phyloP scores from a whole-genome alignment of 2,329 filamentous ascomycete species.

The Colletotrichum ledebouriae region DNA sequence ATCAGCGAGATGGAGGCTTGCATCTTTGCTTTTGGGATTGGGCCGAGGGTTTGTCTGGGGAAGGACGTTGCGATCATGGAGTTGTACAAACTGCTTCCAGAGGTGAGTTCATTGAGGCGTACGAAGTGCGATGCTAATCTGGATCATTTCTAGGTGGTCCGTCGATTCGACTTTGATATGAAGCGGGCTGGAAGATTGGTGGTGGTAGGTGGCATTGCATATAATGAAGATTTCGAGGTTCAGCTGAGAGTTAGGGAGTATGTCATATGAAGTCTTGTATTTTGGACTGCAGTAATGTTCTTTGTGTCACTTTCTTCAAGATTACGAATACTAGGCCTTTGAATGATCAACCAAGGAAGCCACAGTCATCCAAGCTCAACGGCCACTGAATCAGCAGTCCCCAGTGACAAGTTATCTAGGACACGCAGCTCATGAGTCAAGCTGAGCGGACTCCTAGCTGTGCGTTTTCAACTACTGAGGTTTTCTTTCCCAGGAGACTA shows the following conservation, averaged over 20 bases:
- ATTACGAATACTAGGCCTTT: too few relatives aligned
- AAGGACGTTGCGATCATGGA: slow-evolving; percentile 28
- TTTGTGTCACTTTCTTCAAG: too few relatives aligned
- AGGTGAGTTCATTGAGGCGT: slow-evolving; percentile 3
- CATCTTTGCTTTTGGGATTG: slow-evolving; percentile 24
- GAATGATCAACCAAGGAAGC: too few relatives aligned
- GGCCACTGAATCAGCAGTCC: too few relatives aligned
- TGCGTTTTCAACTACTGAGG: too few relatives aligned
- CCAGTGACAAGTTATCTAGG: too few relatives aligned
- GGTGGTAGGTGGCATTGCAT: slow-evolving; percentile 17
- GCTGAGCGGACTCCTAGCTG: too few relatives aligned
- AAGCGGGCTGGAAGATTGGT: slow-evolving; percentile 8
- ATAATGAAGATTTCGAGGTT: slow-evolving; percentile 1
- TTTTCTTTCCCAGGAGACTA: too few relatives aligned
- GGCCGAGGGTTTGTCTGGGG: slow-evolving; percentile 19
- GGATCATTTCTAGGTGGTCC: not conserved
- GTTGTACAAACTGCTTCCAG: slow-evolving; percentile 24
- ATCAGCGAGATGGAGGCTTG: slow-evolving; percentile 20
- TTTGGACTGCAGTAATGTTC: too few relatives aligned
- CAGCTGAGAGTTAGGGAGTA: slow-evolving; percentile 1
- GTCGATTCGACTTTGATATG: slow-evolving; percentile 23
- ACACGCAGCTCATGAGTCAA: too few relatives aligned
- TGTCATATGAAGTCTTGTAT: not conserved
- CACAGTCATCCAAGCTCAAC: too few relatives aligned
- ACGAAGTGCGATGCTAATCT: not conserved